Evolutionary conservation across 768 basidiomycete genomes (phyloP).

Genomic region (Sporobolomyces roseus): DNA sequence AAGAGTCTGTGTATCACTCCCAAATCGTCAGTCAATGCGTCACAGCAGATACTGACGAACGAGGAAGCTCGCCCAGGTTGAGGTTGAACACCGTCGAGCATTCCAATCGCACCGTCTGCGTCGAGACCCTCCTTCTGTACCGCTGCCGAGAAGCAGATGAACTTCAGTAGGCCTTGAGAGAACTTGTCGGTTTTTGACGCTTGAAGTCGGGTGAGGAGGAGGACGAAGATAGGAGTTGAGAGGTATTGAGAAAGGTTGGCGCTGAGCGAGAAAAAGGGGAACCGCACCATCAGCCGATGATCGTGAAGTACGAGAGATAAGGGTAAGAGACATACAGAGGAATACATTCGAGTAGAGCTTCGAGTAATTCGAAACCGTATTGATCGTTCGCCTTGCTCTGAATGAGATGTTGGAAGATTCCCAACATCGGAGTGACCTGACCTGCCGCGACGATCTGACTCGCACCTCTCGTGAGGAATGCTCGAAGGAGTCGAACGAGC

Average conservation of each 20-base stretch:
- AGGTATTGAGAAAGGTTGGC: slow-evolving; percentile 66
- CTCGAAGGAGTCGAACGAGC: slow-evolving; percentile 78
- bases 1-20: slow-evolving; percentile 58
- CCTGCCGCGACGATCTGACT: slow-evolving; percentile 63
- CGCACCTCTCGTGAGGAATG: slow-evolving; percentile 71
- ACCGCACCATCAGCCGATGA: not conserved
- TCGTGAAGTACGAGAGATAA: not conserved
- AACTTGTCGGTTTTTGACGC: slow-evolving; percentile 80
- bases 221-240: slow-evolving; percentile 64
- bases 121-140: slow-evolving; percentile 67
- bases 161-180: slow-evolving; percentile 73
- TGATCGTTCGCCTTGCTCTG: slow-evolving; percentile 72
- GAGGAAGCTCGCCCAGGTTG: slow-evolving; percentile 59
- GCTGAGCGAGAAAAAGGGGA: slow-evolving; percentile 50
- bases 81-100: slow-evolving; percentile 73
- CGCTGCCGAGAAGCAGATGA: slow-evolving; percentile 71
- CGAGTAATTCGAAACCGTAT: slow-evolving; percentile 85
- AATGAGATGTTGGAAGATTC: slow-evolving; percentile 85
- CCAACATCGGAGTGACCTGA: slow-evolving; percentile 73
- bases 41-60: not conserved
- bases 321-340: slow-evolving; percentile 60
- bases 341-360: slow-evolving; percentile 67
- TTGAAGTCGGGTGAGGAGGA: slow-evolving; percentile 79
- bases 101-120: slow-evolving; percentile 73
- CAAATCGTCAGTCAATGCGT: slow-evolving; percentile 32